Base-by-base conservation (phyloP, 306 rosid species). In the Dalbergia cultrata region DNA sequence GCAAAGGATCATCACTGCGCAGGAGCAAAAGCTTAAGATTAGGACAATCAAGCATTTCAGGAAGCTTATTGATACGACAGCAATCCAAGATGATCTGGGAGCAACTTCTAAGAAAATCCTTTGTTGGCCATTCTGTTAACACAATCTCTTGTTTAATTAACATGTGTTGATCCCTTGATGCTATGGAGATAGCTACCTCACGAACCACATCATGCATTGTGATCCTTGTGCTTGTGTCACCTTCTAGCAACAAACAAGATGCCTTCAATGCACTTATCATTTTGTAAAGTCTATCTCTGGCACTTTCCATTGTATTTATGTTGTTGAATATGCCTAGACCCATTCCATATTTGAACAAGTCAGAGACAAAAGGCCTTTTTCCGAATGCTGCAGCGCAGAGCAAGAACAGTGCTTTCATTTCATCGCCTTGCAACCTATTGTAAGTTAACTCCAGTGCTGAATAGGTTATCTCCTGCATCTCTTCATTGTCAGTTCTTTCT, bases 1-100 rank as follows among this genome's bases (percentile, higher is more conserved):
- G 7, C 4, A 22, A 19, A 3, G 0, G 41, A 13, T 58, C 9
- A 3, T 0, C 0, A 7, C 12, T 14, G 0, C 0, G 0, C 41
- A 19, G 34, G 0, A 0, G 0, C 26, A 54, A 13, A 16, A 57
- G 3, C 31, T 69, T 13, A 4, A 83, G 19, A 5, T 62, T 0
- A 3, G 64, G 72, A 41, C 58, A 61, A 43, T 53, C 74, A 47
- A 80, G 13, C 12, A 1, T 16, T 37, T 53, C 57, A n/a, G 81
- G 81, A 56, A 53, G 62, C 13, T 41, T 4, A 0, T 19, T 18
- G 13, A 6, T 1, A 53, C 0, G 21, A 63, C 33, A 39, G 0
- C 4, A 0, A 4, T 0, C n/a, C n/a, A n/a, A n/a, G 7, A 22
- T 39, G 13, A 76, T 16, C 35, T 47, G 5, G 0, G 35, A 5